Conservation (phyloP, 2,329 filamentous ascomycete genomes). For the Fusarium xyrophilum region DNA sequence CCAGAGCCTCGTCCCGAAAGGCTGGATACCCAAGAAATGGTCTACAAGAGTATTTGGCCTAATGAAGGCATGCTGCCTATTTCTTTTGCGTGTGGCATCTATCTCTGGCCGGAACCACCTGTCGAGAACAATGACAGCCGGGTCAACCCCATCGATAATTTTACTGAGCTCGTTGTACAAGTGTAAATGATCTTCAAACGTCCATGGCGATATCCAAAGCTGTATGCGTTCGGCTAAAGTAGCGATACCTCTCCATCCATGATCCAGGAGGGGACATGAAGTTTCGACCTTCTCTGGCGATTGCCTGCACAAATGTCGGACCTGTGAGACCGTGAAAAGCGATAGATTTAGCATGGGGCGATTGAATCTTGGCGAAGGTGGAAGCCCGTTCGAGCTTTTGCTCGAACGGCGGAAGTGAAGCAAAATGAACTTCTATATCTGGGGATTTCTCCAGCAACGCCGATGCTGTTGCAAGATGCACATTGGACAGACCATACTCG, state of each 20-base stretch:
- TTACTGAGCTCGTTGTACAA: not conserved
- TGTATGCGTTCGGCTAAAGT: not conserved
- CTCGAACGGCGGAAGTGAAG: constrained; percentile 38
- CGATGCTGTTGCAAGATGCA: constrained; percentile 47
- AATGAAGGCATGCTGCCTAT: constrained; percentile 10
- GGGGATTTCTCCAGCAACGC: constrained; percentile 46
- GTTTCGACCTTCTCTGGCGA: not conserved
- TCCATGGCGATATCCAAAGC: constrained; percentile 13
- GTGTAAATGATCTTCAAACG: constrained; percentile 2
- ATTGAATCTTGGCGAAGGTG: not conserved
- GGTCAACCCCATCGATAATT: not conserved
- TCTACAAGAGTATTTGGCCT: constrained; percentile 10
- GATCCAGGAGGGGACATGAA: constrained; percentile 9
- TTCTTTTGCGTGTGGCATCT: not conserved
- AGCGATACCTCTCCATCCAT: not conserved
- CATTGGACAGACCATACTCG: constrained; percentile 48
- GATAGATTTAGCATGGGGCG: not conserved
- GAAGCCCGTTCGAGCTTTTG: not conserved
- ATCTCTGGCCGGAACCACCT: constrained; percentile 7
- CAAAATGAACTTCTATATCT: constrained; percentile 46
- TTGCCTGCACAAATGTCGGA: not conserved
- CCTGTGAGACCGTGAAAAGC: not conserved
- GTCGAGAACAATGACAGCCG: not conserved
- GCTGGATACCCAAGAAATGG: constrained; percentile 25
- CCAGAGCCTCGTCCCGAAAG: constrained; percentile 29